Evolutionary conservation across 768 basidiomycete genomes (phyloP).

Genomic region (Lentinula guzmanii): DNA sequence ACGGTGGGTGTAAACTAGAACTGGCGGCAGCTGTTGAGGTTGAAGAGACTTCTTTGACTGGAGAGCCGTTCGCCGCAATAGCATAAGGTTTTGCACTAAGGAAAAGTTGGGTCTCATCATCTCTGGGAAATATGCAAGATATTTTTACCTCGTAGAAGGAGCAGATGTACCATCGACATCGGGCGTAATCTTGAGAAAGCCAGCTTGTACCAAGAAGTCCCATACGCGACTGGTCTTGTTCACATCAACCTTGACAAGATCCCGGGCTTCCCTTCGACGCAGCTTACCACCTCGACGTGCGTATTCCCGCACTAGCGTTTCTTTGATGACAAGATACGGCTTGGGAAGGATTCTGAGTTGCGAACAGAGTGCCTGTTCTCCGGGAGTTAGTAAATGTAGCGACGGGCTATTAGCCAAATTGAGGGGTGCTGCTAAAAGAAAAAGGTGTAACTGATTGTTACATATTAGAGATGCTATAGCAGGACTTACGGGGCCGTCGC

Average conservation of each 20-base stretch:
- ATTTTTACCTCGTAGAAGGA: slow-evolving; percentile 15
- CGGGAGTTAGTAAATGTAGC: slow-evolving; percentile 81
- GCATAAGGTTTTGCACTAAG: background rate
- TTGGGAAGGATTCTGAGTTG: slow-evolving; percentile 88
- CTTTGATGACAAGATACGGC: slow-evolving; percentile 94
- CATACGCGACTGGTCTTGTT: slow-evolving; percentile 90
- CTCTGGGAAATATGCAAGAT: background rate
- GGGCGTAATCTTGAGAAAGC: slow-evolving; percentile 67
- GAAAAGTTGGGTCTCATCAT: background rate
- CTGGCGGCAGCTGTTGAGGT: background rate
- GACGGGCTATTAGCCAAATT: slow-evolving; percentile 90
- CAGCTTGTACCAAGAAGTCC: slow-evolving; percentile 87
- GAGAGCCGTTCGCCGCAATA: background rate
- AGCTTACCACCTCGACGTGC: slow-evolving; percentile 85
- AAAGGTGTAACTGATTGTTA: background rate
- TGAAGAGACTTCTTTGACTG: background rate
- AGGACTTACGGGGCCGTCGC: slow-evolving; percentile 21
- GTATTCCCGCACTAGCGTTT: slow-evolving; percentile 90
- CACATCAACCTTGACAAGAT: slow-evolving; percentile 88
- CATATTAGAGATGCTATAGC: background rate
- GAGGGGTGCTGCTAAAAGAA: slow-evolving; percentile 45
- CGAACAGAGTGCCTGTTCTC: slow-evolving; percentile 86
- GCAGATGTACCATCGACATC: slow-evolving; percentile 27
- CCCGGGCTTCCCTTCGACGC: slow-evolving; percentile 81
- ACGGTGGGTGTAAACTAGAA: background rate